Percentiles rank a stretch among this genome's conserved stretches.
phyloP scores from a whole-genome alignment of 78 protist genomes.

The Mantamonas sphyraenae region DNA sequence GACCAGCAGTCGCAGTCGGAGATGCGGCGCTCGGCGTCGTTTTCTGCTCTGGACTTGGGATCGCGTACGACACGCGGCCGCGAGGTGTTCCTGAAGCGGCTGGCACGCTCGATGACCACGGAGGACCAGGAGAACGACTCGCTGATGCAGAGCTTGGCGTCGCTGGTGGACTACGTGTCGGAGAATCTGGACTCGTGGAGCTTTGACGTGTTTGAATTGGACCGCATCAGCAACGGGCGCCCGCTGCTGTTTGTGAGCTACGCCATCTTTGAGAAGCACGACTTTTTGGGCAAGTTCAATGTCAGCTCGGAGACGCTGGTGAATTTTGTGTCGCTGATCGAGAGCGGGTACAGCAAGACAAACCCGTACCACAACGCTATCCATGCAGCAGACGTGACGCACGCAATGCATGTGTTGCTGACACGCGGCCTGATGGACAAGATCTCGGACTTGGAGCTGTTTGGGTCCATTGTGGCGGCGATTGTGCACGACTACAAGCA shows the following conservation, averaged over 20 bases:
- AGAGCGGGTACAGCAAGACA: slow-evolving; percentile 18
- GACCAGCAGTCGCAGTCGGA: background rate
- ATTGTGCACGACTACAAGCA: slow-evolving; percentile 46
- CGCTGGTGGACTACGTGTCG: background rate
- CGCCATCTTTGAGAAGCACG: slow-evolving; percentile 11
- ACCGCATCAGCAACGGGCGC: background rate
- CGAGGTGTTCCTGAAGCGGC: background rate
- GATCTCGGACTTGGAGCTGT: background rate
- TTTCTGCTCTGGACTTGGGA: background rate
- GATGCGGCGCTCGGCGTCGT: background rate
- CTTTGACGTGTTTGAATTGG: slow-evolving; percentile 22
- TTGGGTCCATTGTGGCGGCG: slow-evolving; percentile 36
- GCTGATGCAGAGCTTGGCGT: no score
- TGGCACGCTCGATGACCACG: background rate
- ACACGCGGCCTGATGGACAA: slow-evolving; percentile 5
- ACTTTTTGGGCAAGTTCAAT: slow-evolving; percentile 1
- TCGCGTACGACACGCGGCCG: background rate
- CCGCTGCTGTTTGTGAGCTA: slow-evolving; percentile 14
- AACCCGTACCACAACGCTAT: slow-evolving; percentile 51
- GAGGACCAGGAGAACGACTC: no score
- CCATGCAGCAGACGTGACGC: slow-evolving; percentile 58
- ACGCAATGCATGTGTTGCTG: slow-evolving; percentile 17
- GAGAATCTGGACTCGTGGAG: background rate
- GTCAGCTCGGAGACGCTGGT: background rate
- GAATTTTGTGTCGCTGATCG: slow-evolving; percentile 16